Evolutionary conservation across 495 filamentous ascomycete genomes (phyloP), one percentile per base, ranked within the genome.

Genomic region (Aspergillus conjunctus): DNA sequence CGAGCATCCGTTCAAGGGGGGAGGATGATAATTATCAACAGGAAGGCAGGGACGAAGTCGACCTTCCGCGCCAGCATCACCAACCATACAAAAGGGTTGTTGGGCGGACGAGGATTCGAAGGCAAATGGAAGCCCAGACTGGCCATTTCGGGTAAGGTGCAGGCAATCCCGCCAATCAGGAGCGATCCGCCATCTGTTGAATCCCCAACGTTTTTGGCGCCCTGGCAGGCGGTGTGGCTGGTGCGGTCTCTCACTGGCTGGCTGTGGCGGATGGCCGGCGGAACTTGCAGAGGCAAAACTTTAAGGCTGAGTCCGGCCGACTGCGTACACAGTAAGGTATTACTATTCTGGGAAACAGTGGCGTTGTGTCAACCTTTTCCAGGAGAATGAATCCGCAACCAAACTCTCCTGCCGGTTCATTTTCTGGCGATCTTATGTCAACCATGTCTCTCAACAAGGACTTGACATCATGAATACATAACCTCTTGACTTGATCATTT

Each of bases 171-270:
- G 39, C 65, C 61, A 67, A 67, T 67, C 56, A 62, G 33, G 5
- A 12, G 1, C 6, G 7, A 12, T 1, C 10, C 12, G 17, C n/a
- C 43, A 63, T 59, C 62, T 65, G 67, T 67, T 70, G 67, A 64
- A 60, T 65, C 62, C 67, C 67, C 67, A 70, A 70, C 67, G 60
- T 59, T 70, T 70, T 64, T 37, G 37, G 37, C 17, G 51, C 39
- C 57, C 55, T 51, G 58, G 59, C 54, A 56, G 65, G 54, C 51
- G 56, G 60, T 63, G 60, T 54, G 33, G 20, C 22, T 33, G 14
- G 37, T 15, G 7, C 14, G 26, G 11, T 1, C 11, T 54, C 12
- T 54, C 18, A 48, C 41, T 59, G 60, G 60, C 32, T 34, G 45
- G 3, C 4, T 12, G 59, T 61, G 59, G 52, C 59, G 41, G 10